phyloP scores from a whole-genome alignment of 1,284 basidiomycete genomes.

The Fistulina hepatica region DNA sequence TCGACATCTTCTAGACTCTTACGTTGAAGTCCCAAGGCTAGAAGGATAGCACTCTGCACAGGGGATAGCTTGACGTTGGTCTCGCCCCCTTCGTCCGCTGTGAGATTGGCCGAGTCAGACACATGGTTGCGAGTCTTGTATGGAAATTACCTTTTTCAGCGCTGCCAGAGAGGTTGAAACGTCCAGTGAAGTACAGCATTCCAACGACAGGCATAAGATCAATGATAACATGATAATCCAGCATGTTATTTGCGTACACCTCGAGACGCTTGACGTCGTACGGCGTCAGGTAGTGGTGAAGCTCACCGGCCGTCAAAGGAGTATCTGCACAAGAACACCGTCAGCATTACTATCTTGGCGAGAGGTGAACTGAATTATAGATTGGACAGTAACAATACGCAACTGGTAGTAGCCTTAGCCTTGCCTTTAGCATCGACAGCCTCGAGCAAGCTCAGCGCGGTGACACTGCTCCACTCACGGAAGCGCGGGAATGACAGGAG shows the following conservation, averaged over 20 bases:
- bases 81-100: constrained; percentile 4
- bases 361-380: too few relatives aligned
- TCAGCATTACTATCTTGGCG: too few relatives aligned
- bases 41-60: constrained; percentile 80
- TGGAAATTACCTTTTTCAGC: too few relatives aligned
- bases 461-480: constrained; percentile 83
- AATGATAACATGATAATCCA: constrained; percentile 94
- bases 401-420: too few relatives aligned
- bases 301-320: constrained; percentile 37
- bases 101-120: too few relatives aligned
- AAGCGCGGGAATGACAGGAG: constrained; percentile 84
- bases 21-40: constrained; percentile 85
- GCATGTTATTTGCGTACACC: constrained; percentile 91
- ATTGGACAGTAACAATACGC: too few relatives aligned
- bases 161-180: constrained; percentile 33
- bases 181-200: constrained; percentile 74
- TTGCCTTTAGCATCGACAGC: constrained; percentile 65
- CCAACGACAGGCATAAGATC: constrained; percentile 83
- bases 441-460: constrained; percentile 82
- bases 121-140: too few relatives aligned
- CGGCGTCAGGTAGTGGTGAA: constrained; percentile 70
- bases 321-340: too few relatives aligned
- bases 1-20: constrained; percentile 89
- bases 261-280: constrained; percentile 96
- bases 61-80: constrained; percentile 60